phyloP scores from a whole-genome alignment of 2,329 filamentous ascomycete species.

The Lachnellula hyalina region DNA sequence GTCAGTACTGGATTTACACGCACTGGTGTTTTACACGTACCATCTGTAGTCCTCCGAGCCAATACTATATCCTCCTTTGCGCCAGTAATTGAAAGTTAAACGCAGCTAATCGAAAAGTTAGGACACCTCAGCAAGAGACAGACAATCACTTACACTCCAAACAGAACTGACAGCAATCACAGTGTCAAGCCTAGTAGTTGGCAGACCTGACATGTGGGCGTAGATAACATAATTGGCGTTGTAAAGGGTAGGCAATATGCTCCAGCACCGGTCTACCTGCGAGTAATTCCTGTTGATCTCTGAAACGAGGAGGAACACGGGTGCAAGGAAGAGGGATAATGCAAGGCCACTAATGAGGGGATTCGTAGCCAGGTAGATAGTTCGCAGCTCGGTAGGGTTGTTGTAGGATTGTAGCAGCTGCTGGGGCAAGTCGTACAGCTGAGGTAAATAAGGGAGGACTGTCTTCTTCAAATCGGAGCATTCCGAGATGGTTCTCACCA shows the following conservation, averaged over 20 bases:
- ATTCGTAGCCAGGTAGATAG: slow-evolving; percentile 79
- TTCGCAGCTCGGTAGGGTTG: slow-evolving; percentile 56
- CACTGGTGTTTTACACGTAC: slow-evolving; percentile 32
- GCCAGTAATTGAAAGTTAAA: slow-evolving; percentile 94
- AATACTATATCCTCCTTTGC: slow-evolving; percentile 82
- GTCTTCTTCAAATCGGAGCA: slow-evolving; percentile 72
- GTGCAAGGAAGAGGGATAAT: slow-evolving; percentile 64
- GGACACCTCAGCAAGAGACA: not conserved
- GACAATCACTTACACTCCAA: slow-evolving; percentile 65
- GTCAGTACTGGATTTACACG: not conserved
- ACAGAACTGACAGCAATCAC: slow-evolving; percentile 63
- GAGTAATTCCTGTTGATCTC: slow-evolving; percentile 93
- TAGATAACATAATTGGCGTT: slow-evolving; percentile 80
- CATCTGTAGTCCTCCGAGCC: slow-evolving; percentile 96
- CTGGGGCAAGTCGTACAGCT: slow-evolving; percentile 65
- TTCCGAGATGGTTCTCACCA: slow-evolving; percentile 64
- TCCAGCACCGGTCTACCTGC: slow-evolving; percentile 94
- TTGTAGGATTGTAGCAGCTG: slow-evolving; percentile 55
- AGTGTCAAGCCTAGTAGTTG: slow-evolving; percentile 66
- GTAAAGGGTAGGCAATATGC: slow-evolving; percentile 80
- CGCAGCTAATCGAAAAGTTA: slow-evolving; percentile 48
- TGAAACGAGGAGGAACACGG: slow-evolving; percentile 67
- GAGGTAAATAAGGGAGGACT: slow-evolving; percentile 67
- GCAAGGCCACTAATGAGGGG: slow-evolving; percentile 73
- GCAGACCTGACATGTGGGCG: slow-evolving; percentile 68